Base-by-base conservation (phyloP, 2,329 filamentous ascomycete genomes). In the Penicillium sp. region DNA sequence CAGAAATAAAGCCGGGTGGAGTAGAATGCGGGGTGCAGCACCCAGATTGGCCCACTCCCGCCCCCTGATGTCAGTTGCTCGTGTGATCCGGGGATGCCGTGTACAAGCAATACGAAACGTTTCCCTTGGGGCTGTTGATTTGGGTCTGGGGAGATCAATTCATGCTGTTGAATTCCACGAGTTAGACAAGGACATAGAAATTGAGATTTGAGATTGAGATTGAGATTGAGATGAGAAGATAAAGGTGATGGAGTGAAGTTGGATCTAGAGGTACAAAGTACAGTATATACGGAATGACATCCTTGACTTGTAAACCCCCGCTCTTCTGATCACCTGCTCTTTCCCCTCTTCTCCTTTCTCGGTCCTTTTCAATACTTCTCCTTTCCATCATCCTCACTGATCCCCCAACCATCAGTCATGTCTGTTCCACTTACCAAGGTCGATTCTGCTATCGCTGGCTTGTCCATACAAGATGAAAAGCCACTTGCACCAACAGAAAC, bases 391-490 rank as follows among this genome's bases (percentile, higher is more conserved):
- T 60, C 52, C 53, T 56, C 55, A 49, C 48, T 50, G 48, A 50
- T 50, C 48, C 14, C 48, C 9, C 48, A 9, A 44, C 46, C 47
- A 50, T 59, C 46, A 65, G 74, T 54, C 73, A 86, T 87, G 84
- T 80, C 84, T 69, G 81, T 79, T 70, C 84, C 88, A 70, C 85
- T 96, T 74, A 84, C 85, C 78, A 96, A 96, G 82, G 87, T 96
- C 80, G 93, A 97, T 79, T 96, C 93, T 59, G 91, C 91, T 80
- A 86, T 96, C 72, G 87, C 91, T 73, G 90, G 91, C 77, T 77
- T 93, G 69, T 84, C 86, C 65, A 83, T 84, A 69, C 87, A 87
- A 57, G 84, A 87, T 73, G 87, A 91, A 63, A 80, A 81, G 53
- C 61, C 64, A 39, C 61, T 66, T 27, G 41, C 50, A 8, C 24